Base-by-base conservation (phyloP, 371 early-diverging fungal species). In the Haplosporangium sp. region DNA sequence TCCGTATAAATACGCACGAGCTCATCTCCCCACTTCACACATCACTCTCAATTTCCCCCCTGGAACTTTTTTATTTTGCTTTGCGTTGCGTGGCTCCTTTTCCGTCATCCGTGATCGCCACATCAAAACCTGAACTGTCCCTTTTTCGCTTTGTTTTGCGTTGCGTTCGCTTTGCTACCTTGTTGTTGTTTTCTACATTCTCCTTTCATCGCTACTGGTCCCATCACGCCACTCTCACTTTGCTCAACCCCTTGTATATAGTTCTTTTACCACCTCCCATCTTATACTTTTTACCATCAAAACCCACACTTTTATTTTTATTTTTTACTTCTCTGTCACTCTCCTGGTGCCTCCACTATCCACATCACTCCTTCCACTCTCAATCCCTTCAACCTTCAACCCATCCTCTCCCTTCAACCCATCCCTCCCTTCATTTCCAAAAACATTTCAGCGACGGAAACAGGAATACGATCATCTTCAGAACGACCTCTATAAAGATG, bases 401-500 rank as follows among this genome's bases (percentile, higher is more conserved):
- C 41, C 18, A n/a, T 55, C 40, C 11, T 56, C 10, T 37, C 45
- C 43, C 29, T 10, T 21, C 60, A 18, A 56, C 46, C 29, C 29
- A 59, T 38, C 11, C 62, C 10, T 37, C 45, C 43, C 29, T 10
- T 21, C 60, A 18, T 38, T 29, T 20, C 21, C 38, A n/a, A 8
- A 38, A 46, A 29, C 43, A 54, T 51, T 23, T 53, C 38, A 36
- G 29, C 29, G 4, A 29, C 29, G 29, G 29, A 29, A 29, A 29
- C 29, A 29, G 29, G 29, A 29, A 29, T 29, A 29, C 29, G 29
- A 14, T 18, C 18, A 29, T n/a, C 59, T 7, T 5, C 36, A 50
- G 16, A 13, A 64, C 10, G 29, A 13, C 56, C 57, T 38, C 41
- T 29, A 29, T 29, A 51, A 53, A 37, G 21, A 70, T 63, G 64